Conservation (phyloP, 768 basidiomycete species). For the Auriscalpium vulgare region DNA sequence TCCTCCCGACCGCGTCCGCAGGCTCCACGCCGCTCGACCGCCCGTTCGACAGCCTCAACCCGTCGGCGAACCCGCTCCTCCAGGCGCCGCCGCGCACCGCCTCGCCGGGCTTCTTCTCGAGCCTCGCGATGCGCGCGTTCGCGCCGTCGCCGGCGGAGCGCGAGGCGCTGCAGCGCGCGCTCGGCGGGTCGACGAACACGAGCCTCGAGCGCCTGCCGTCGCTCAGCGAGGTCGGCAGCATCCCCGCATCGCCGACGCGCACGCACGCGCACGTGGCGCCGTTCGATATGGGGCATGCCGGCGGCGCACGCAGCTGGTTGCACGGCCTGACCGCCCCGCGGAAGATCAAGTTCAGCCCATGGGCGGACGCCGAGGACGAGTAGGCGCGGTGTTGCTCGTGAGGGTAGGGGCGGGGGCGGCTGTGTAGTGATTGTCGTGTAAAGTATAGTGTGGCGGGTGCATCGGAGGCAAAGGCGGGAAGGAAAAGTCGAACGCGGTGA, state of each 20-base stretch:
- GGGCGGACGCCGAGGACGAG: conserved; percentile 61
- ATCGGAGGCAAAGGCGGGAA: too few relatives aligned
- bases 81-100: not conserved
- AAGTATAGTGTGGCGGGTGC: too few relatives aligned
- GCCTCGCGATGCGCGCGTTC: conserved; percentile 61
- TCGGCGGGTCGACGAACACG: conserved; percentile 65
- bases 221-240: conserved; percentile 66
- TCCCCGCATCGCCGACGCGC: conserved; percentile 60
- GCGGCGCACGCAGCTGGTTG: conserved; percentile 54
- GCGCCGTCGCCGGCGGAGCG: conserved; percentile 86
- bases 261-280: conserved; percentile 28
- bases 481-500: too few relatives aligned
- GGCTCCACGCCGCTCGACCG: conserved; percentile 7
- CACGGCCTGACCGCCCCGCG: conserved; percentile 40
- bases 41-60: conserved; percentile 16
- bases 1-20: conserved; percentile 7
- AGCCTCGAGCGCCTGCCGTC: conserved; percentile 75
- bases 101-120: conserved; percentile 23
- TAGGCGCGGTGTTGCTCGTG: not conserved
- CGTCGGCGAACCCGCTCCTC: conserved; percentile 2
- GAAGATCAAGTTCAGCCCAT: conserved; percentile 74
- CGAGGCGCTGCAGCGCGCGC: conserved; percentile 71
- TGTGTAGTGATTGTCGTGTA: too few relatives aligned
- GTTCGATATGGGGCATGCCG: conserved; percentile 9
- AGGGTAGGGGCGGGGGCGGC: too few relatives aligned